Percentiles rank a stretch among this genome's conserved stretches.
phyloP scores from a whole-genome alignment of 1,139 yeast species.

The Debaryomycetaceae sp. region DNA sequence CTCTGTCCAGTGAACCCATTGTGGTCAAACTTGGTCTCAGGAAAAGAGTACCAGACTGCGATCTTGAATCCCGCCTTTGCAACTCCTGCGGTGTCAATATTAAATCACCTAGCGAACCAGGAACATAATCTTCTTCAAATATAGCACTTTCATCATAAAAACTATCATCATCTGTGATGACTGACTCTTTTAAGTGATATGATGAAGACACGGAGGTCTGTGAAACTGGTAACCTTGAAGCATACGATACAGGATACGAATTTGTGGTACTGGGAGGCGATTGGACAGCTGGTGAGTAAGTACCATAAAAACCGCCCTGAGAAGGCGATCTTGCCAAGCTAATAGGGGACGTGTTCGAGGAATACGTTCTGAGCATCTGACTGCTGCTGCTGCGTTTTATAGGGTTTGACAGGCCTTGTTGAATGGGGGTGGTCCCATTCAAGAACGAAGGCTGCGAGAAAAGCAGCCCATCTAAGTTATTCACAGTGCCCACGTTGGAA shows the following conservation, averaged over 20 bases:
- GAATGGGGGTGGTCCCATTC: neutral
- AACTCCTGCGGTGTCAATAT: conserved; percentile 75
- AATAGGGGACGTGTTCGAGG: conserved; percentile 15
- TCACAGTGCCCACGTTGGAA: conserved; percentile 2
- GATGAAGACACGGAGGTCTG: conserved; percentile 10
- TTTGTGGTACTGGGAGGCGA: conserved; percentile 11
- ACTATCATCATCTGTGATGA: conserved; percentile 37
- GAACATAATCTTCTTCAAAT: conserved; percentile 72
- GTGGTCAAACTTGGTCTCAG: conserved; percentile 30
- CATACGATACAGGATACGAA: conserved; percentile 9
- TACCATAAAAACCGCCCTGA: conserved; percentile 9
- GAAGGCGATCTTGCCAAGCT: conserved; percentile 11
- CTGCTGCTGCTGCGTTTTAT: neutral
- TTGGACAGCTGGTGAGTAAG: conserved; percentile 7
- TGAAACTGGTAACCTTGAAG: conserved; percentile 15
- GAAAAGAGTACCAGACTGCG: conserved; percentile 44
- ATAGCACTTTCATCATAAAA: conserved; percentile 24
- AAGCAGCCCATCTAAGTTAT: conserved; percentile 1
- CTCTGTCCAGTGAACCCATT: conserved; percentile 2
- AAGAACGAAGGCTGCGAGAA: neutral
- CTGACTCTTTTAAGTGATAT: conserved; percentile 27
- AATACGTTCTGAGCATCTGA: conserved; percentile 9
- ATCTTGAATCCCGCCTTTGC: conserved; percentile 60
- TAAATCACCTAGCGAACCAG: conserved; percentile 68
- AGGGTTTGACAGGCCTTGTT: neutral